A percentile compares a stretch with the other conserved stretches of the same genome.
phyloP scores from a whole-genome alignment of 805 yeast species.

The Myxozyma melibiosi region DNA sequence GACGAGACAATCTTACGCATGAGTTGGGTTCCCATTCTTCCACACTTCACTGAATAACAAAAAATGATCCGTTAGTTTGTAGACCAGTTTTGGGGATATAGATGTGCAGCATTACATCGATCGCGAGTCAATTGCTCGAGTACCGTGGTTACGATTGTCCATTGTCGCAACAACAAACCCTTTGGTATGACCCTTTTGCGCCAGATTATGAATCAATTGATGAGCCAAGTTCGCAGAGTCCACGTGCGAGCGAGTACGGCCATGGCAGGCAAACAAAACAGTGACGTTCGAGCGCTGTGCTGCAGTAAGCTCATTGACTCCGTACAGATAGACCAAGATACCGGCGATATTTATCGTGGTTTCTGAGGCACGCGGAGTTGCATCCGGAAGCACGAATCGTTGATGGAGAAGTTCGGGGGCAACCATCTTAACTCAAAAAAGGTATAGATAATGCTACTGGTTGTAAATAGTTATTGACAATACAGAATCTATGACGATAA shows the following conservation, averaged over 20 bases:
- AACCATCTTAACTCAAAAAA: background rate
- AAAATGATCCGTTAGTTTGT: background rate
- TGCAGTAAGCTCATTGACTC: slow-evolving; percentile 42
- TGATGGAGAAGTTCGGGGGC: slow-evolving; percentile 3
- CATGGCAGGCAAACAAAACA: slow-evolving; percentile 53
- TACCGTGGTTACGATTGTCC: slow-evolving; percentile 62
- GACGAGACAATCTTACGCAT: slow-evolving; percentile 40
- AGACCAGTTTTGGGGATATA: background rate
- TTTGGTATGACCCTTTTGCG: slow-evolving; percentile 16
- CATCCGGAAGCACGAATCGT: slow-evolving; percentile 24
- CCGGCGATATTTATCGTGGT: slow-evolving; percentile 48
- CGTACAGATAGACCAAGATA: slow-evolving; percentile 49
- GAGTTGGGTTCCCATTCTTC: slow-evolving; percentile 53
- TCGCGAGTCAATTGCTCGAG: slow-evolving; percentile 41
- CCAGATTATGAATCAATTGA: slow-evolving; percentile 42
- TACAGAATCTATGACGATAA: too few species aligned
- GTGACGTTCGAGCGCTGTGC: slow-evolving; percentile 38
- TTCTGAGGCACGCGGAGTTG: slow-evolving; percentile 25
- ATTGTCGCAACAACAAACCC: slow-evolving; percentile 52
- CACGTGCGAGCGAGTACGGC: slow-evolving; percentile 47
- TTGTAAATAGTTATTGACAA: too few species aligned
- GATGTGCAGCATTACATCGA: background rate
- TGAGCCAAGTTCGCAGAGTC: slow-evolving; percentile 49
- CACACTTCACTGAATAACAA: slow-evolving; percentile 53
- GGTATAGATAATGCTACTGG: too few species aligned